Evolutionary conservation across 1,284 basidiomycete genomes (phyloP).

Genomic region (Apiotrichum sp.): DNA sequence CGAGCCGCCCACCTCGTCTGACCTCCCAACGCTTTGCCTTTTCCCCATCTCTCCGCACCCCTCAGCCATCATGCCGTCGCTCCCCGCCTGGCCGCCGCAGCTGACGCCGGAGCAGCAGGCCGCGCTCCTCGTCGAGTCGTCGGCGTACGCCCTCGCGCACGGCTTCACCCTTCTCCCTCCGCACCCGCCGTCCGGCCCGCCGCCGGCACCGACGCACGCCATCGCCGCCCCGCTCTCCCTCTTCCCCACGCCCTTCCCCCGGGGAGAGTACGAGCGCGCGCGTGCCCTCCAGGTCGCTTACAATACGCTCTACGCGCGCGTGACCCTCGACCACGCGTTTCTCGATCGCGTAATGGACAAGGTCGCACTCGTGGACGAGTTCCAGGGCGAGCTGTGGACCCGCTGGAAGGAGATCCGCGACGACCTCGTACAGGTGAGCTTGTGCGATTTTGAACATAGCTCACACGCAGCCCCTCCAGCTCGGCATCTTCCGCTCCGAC

Average conservation of each 20-base stretch:
- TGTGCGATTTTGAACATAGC: background rate
- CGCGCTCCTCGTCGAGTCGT: conserved; percentile 60
- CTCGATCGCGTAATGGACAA: conserved; percentile 78
- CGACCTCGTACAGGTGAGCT: conserved; percentile 49
- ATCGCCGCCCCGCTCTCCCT: conserved; percentile 86
- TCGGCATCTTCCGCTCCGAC: conserved; percentile 93
- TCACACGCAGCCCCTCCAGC: conserved; percentile 61
- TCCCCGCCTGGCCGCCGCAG: conserved; percentile 64
- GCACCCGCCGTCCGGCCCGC: conserved; percentile 46
- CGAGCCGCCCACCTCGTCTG: too few relatives aligned
- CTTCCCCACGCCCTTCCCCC: conserved; percentile 81
- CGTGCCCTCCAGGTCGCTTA: conserved; percentile 66
- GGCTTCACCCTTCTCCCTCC: conserved; percentile 75
- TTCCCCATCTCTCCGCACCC: background rate
- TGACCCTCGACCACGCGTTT: conserved; percentile 75
- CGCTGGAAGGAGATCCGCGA: conserved; percentile 73
- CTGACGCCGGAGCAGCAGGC: conserved; percentile 58
- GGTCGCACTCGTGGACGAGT: conserved; percentile 77
- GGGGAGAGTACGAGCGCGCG: conserved; percentile 63
- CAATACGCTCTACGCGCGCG: conserved; percentile 76
- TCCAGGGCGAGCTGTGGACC: conserved; percentile 77
- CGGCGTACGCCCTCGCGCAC: conserved; percentile 77
- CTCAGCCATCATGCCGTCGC: conserved; percentile 7
- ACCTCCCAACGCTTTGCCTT: background rate
- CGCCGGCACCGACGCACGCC: conserved; percentile 57